These are phyloP conservation scores for Abelmoschus esculentus DNA, from an alignment of 345 rosid genomes.

Conservation along the genomic window DNA sequence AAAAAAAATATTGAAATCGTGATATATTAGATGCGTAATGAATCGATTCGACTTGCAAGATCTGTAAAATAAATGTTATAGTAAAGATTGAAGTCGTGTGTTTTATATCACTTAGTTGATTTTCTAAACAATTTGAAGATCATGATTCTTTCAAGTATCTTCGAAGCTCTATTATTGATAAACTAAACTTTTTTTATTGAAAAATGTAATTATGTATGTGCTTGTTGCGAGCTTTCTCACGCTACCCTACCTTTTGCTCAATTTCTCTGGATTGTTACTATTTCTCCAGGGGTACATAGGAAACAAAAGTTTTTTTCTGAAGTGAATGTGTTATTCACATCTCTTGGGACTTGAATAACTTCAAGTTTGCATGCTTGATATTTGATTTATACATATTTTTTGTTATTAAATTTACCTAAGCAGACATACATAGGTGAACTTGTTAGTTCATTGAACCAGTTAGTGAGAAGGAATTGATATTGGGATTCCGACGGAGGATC, in stretches of 20 bases:
- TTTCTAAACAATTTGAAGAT: too few relatives aligned
- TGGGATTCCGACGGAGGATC: constrained; percentile 69
- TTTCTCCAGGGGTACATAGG: constrained; percentile 32
- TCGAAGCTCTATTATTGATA: too few relatives aligned
- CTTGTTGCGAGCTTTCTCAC: constrained; percentile 84
- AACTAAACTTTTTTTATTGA: too few relatives aligned
- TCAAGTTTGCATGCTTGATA: not conserved
- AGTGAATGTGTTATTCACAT: constrained; percentile 14
- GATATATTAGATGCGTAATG: too few relatives aligned
- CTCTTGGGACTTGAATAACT: constrained; percentile 14
- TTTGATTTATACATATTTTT: not conserved
- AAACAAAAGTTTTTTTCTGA: constrained; percentile 2
- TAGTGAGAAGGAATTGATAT: constrained; percentile 41
- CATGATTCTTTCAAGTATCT: too few relatives aligned
- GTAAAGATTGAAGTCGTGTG: too few relatives aligned
- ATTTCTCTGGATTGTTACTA: constrained; percentile 94
- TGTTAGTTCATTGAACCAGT: constrained; percentile 13
- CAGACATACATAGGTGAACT: constrained; percentile 7
- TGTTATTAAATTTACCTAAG: not conserved
- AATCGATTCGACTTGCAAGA: too few relatives aligned
- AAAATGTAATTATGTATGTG: not conserved
- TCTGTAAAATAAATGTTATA: too few relatives aligned
- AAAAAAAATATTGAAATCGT: too few relatives aligned
- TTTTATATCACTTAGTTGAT: too few relatives aligned
- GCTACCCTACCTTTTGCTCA: constrained; percentile 95